phyloP scores from a whole-genome alignment of 1,139 yeast genomes.

The Schwanniomyces etchellsii region DNA sequence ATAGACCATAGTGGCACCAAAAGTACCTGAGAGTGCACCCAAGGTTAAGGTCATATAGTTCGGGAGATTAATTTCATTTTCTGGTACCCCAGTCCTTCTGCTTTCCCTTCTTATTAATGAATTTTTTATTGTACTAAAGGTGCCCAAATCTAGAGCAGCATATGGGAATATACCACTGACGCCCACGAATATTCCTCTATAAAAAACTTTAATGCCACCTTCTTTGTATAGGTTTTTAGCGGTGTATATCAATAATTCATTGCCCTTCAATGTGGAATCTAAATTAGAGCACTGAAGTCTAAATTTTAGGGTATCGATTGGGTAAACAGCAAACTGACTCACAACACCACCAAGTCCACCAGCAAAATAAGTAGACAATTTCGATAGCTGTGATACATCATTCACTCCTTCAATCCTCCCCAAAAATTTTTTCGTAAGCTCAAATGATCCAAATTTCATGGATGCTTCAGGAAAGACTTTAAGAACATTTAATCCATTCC shows the following conservation, averaged over 20 bases:
- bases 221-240: constrained; percentile 71
- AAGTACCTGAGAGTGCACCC: constrained; percentile 93
- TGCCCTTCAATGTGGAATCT: constrained; percentile 55
- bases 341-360: constrained; percentile 97
- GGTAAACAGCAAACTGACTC: constrained; percentile 89
- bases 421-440: constrained; percentile 71
- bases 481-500: constrained; percentile 87
- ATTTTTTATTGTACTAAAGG: constrained; percentile 79
- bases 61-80: constrained; percentile 68
- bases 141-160: constrained; percentile 93
- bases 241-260: constrained; percentile 55
- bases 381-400: constrained; percentile 69
- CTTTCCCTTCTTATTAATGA: constrained; percentile 70
- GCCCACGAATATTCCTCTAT: constrained; percentile 84
- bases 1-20: constrained; percentile 93
- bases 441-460: constrained; percentile 94
- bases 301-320: constrained; percentile 92
- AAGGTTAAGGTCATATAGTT: constrained; percentile 76
- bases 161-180: constrained; percentile 94
- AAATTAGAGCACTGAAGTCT: constrained; percentile 74
- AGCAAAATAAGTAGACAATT: constrained; percentile 75
- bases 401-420: constrained; percentile 74
- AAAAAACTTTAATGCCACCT: constrained; percentile 76
- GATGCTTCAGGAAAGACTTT: constrained; percentile 98
- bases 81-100: constrained; percentile 37